Base-by-base conservation (phyloP, 805 yeast genomes). In the Wickerhamiella lipophila region DNA sequence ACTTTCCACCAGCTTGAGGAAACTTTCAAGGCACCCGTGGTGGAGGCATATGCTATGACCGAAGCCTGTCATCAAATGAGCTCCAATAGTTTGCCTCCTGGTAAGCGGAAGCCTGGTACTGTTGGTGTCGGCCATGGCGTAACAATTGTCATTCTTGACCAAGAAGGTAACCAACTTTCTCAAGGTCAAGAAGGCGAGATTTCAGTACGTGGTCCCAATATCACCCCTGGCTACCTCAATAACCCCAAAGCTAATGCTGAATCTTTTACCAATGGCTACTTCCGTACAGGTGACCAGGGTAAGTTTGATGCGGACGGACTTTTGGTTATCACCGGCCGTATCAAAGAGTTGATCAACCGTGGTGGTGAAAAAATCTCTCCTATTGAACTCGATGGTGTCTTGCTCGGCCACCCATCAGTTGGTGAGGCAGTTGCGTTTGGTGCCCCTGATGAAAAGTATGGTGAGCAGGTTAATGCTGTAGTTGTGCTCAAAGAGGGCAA, bases 21-120 rank as follows among this genome's bases (percentile, higher is more conserved):
- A 42, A 68, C 70, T 26, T 76, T 81, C 61, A 65, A 72, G 7
- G 81, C 83, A 0, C 86, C 86, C 0, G 86, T 81, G 0, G 59
- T 80, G 13, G 88, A 81, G 61, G 87, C 87, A 0, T 81, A 81
- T 58, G 87, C 86, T 3, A 80, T 81, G 85, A 81, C 87, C 1
- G 88, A 81, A 60, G 84, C 84, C 1, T 72, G 83, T n/a, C 87
- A 81, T 61, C 86, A 81, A 62, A 81, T 81, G 79, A 77, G 83
- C 9, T 79, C 86, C 2, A 81, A 81, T 62, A 72, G 75, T 54
- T 63, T 79, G 38, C 83, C 84, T 32, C 79, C 81, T 9, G 81
- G 79, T 12, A 62, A 70, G 52, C 70, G 84, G 53, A 76, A 74
- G 63, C 76, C 85, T 8, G 85, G 86, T 13, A 78, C 86, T 4